Percentiles rank a stretch among this genome's conserved stretches.
These are phyloP conservation scores for Ascobolus immersus DNA, from an alignment of 495 filamentous ascomycete species.

Conservation along the genomic window DNA sequence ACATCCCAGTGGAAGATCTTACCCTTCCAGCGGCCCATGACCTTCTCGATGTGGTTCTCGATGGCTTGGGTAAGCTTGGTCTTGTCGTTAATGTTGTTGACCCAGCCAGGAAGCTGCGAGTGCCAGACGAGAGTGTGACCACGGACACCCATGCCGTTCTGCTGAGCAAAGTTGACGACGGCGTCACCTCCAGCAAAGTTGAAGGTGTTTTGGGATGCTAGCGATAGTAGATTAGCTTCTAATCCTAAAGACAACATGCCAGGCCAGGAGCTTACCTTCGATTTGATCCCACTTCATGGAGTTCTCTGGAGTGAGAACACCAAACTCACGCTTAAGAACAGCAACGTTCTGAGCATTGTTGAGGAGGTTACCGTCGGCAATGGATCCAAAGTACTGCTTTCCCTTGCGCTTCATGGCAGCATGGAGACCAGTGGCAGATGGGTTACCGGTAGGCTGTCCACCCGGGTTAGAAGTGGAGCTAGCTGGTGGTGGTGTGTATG, in stretches of 20 bases:
- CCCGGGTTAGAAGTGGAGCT: background rate
- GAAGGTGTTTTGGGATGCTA: slow-evolving; percentile 20
- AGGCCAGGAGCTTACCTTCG: slow-evolving; percentile 9
- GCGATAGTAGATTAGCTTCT: slow-evolving; percentile 2
- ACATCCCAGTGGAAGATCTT: slow-evolving; percentile 36
- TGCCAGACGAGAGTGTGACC: slow-evolving; percentile 36
- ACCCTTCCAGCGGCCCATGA: slow-evolving; percentile 32
- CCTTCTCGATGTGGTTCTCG: slow-evolving; percentile 29
- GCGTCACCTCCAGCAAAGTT: slow-evolving; percentile 25
- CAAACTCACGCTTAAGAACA: slow-evolving; percentile 32
- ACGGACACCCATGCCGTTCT: slow-evolving; percentile 31
- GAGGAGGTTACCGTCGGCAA: slow-evolving; percentile 27
- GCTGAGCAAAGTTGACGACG: slow-evolving; percentile 31
- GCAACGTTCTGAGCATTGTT: slow-evolving; percentile 24
- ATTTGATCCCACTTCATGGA: slow-evolving; percentile 33
- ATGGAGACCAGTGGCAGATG: slow-evolving; percentile 26
- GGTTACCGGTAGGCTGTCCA: no score
- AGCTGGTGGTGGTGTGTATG: background rate
- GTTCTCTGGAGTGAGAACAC: slow-evolving; percentile 37
- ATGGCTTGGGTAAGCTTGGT: slow-evolving; percentile 25
- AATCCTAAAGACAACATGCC: slow-evolving; percentile 5
- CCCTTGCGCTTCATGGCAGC: slow-evolving; percentile 28
- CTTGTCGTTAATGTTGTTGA: slow-evolving; percentile 26
- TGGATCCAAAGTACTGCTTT: slow-evolving; percentile 33
- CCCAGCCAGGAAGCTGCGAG: slow-evolving; percentile 34